phyloP scores from a whole-genome alignment of 1,284 basidiomycete genomes.

The Heterobasidion occidentale region DNA sequence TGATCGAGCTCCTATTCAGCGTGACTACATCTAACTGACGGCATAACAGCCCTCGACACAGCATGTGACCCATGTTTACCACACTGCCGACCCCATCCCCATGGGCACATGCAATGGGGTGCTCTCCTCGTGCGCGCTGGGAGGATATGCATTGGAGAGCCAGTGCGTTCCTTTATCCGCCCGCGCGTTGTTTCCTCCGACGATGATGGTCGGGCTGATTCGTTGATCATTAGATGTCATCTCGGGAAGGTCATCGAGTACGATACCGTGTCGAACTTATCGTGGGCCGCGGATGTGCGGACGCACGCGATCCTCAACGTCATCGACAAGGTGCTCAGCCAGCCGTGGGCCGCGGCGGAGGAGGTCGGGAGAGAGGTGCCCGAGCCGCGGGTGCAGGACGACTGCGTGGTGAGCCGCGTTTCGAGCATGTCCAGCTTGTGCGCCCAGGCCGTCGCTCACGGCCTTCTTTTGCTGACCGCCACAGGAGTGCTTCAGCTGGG shows the following conservation, averaged over 20 bases:
- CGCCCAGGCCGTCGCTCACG: background rate
- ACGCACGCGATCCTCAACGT: constrained; percentile 78
- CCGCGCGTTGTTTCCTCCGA: background rate
- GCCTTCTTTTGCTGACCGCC: constrained; percentile 32
- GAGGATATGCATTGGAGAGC: constrained; percentile 75
- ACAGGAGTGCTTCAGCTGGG: constrained; percentile 35
- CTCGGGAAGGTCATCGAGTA: constrained; percentile 66
- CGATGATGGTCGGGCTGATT: constrained; percentile 39
- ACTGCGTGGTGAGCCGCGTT: constrained; percentile 27
- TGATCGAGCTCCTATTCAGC: constrained; percentile 2
- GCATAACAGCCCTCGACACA: constrained; percentile 52
- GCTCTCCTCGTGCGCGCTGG: constrained; percentile 63
- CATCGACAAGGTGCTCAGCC: constrained; percentile 68
- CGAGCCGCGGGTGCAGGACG: constrained; percentile 22
- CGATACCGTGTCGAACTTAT: constrained; percentile 80
- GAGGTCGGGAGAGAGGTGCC: constrained; percentile 15
- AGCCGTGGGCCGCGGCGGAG: constrained; percentile 45
- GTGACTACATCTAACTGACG: constrained; percentile 1
- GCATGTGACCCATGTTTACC: constrained; percentile 78
- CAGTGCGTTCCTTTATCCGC: constrained; percentile 29
- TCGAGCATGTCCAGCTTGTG: background rate
- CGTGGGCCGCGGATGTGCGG: constrained; percentile 81
- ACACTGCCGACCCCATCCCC: constrained; percentile 82
- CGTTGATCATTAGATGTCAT: constrained; percentile 74
- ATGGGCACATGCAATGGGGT: constrained; percentile 81